phyloP scores from a whole-genome alignment of 176 grass and related monocot genomes.

The Bromus sterilis region DNA sequence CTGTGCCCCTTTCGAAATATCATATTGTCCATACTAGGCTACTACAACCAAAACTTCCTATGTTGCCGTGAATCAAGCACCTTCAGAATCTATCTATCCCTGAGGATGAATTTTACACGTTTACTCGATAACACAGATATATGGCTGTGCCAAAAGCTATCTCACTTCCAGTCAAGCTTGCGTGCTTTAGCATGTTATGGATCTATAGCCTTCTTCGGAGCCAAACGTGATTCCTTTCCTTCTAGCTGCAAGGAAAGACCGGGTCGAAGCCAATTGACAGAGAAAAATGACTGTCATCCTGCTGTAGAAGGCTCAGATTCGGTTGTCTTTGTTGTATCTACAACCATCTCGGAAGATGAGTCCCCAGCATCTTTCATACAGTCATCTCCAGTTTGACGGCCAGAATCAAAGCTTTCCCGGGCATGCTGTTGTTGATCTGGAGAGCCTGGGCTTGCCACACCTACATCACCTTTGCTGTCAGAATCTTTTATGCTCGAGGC shows the following conservation, averaged over 20 bases:
- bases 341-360: conserved; percentile 16
- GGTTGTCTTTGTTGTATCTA: conserved; percentile 16
- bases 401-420: conserved; percentile 10
- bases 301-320: conserved; percentile 39
- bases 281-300: conserved; percentile 26
- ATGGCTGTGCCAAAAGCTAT: conserved; percentile 20
- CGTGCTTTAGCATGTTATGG: neutral
- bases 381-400: conserved; percentile 8
- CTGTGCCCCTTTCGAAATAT: neutral
- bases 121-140: conserved; percentile 22
- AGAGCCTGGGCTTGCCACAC: conserved; percentile 21
- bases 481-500: neutral
- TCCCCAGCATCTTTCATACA: neutral
- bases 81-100: conserved; percentile 19
- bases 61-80: neutral
- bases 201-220: neutral
- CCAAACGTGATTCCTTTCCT: neutral
- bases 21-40: conserved; percentile 8
- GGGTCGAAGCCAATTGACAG: neutral
- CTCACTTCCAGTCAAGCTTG: conserved; percentile 8
- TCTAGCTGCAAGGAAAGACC: neutral
- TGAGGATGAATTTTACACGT: conserved; percentile 35
- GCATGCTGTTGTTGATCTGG: conserved; percentile 20
- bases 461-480: conserved; percentile 23
- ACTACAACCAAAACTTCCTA: conserved; percentile 11